Evolutionary conservation across 805 yeast species (phyloP), one percentile per base, ranked within the genome.

Genomic region (Nakazawaea wyomingensis): DNA sequence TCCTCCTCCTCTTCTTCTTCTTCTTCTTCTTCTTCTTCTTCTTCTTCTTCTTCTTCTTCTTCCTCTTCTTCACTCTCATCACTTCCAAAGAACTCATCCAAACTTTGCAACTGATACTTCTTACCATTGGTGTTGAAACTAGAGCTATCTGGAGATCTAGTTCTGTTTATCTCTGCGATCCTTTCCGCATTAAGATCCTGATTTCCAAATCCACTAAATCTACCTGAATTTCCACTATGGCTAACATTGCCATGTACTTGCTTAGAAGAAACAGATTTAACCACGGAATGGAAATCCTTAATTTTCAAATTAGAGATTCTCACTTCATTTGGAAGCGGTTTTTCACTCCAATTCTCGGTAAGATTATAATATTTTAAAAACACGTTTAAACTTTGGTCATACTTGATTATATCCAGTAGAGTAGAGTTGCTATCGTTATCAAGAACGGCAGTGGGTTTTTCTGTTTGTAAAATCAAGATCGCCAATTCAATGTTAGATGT

Each of bases 61-160:
- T 60, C 66, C 19, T 53, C 57, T 4, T 43, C 50, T 4, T 54
- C 57, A 1, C 50, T 54, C 8, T 51, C 65, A 11, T 73, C 62
- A 46, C 71, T 72, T 2, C 75, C 83, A 51, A 90, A 80, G 58
- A 90, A 90, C 48, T 90, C 98, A 55, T 90, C 97, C 45, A 90
- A 64, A 45, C 90, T 84, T 58, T 87, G 95, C 30, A 85, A 60
- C 46, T 76, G 74, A 53, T 78, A 82, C 42, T 66, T 69, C 49
- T 61, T 65, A 10, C 61, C 64, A 24, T 53, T 51, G 16, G 53
- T 10, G 11, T 7, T 9, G 27, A 38, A 4, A 55, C 49, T 1
- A 50, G 43, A 18, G 57, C 49, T 21, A 45, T 46, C 30, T 47
- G 54, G 24, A 40, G 43, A 29, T 41, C 51, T 29, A 9, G 30